phyloP scores from a whole-genome alignment of 352 stramenopile species.

The Phytophthora pinifolia region DNA sequence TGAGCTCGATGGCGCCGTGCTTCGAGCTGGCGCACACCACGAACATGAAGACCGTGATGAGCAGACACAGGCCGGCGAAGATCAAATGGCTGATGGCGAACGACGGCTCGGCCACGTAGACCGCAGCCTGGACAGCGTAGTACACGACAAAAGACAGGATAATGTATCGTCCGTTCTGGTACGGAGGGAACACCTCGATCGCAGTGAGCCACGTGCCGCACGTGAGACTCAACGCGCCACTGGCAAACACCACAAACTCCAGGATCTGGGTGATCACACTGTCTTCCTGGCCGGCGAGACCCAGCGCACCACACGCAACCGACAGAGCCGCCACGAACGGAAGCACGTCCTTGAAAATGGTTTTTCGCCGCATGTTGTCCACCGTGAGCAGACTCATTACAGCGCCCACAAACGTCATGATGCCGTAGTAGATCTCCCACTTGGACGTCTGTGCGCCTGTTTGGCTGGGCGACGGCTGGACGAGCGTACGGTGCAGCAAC shows the following conservation, averaged over 20 bases:
- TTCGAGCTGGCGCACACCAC: too few relatives aligned
- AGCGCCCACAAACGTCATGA: conserved; percentile 75
- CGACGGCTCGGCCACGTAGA: conserved; percentile 65
- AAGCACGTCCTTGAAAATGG: too few relatives aligned
- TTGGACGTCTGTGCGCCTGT: conserved; percentile 60
- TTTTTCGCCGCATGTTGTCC: too few relatives aligned
- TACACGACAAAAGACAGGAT: conserved; percentile 74
- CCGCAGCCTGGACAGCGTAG: conserved; percentile 65
- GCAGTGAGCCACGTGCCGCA: conserved; percentile 82
- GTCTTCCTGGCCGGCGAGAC: too few relatives aligned
- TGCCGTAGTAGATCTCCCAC: conserved; percentile 80
- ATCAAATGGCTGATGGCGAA: conserved; percentile 79
- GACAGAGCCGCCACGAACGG: too few relatives aligned
- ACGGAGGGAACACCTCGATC: conserved; percentile 84
- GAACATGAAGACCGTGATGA: conserved; percentile 82
- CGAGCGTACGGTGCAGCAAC: conserved; percentile 61
- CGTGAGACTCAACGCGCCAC: conserved; percentile 65
- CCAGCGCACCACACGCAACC: too few relatives aligned
- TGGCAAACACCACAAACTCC: too few relatives aligned
- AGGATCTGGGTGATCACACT: too few relatives aligned
- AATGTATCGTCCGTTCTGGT: conserved; percentile 71
- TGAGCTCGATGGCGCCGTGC: too few relatives aligned
- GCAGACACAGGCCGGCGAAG: conserved; percentile 63
- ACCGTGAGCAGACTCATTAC: too few relatives aligned
- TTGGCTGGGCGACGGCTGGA: conserved; percentile 48